These are phyloP conservation scores for Oryza coarctata DNA, from an alignment of 176 grass and related monocot genomes.

Conservation along the genomic window DNA sequence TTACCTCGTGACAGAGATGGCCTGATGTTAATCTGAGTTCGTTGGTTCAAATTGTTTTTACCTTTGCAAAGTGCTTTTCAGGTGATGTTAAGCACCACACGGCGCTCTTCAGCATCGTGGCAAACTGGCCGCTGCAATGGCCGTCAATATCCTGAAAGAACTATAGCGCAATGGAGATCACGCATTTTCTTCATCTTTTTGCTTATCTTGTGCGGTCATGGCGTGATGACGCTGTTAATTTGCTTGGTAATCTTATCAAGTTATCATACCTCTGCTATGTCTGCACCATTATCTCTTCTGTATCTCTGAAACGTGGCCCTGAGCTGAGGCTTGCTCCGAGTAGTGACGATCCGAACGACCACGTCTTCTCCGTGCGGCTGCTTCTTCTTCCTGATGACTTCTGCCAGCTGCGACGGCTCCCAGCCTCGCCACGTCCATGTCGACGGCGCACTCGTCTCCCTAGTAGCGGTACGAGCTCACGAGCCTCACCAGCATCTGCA, in stretches of 20 bases:
- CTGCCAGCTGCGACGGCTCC: conserved; percentile 41
- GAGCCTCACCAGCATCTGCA: conserved; percentile 42
- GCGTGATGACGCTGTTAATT: background rate
- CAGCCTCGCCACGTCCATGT: conserved; percentile 28
- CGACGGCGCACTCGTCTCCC: conserved; percentile 27
- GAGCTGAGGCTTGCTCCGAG: conserved; percentile 52
- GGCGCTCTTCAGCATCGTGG: conserved; percentile 47
- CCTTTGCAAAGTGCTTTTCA: conserved; percentile 85
- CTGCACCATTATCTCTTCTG: conserved; percentile 22
- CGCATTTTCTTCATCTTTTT: too few relatives aligned
- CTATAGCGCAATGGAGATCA: background rate
- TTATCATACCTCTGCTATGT: conserved; percentile 34
- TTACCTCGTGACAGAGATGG: background rate
- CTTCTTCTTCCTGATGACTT: conserved; percentile 44
- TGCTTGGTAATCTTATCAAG: background rate
- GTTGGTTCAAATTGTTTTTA: background rate
- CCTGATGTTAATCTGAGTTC: background rate
- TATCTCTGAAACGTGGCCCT: conserved; percentile 37
- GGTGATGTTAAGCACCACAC: conserved; percentile 69
- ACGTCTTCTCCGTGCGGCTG: conserved; percentile 16
- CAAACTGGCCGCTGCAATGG: conserved; percentile 40
- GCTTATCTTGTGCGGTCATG: background rate
- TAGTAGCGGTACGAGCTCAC: conserved; percentile 55
- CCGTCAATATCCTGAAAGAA: conserved; percentile 55
- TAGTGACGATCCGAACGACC: conserved; percentile 40